phyloP scores from a whole-genome alignment of 257 asterid genomes.

The Prunella vulgaris region DNA sequence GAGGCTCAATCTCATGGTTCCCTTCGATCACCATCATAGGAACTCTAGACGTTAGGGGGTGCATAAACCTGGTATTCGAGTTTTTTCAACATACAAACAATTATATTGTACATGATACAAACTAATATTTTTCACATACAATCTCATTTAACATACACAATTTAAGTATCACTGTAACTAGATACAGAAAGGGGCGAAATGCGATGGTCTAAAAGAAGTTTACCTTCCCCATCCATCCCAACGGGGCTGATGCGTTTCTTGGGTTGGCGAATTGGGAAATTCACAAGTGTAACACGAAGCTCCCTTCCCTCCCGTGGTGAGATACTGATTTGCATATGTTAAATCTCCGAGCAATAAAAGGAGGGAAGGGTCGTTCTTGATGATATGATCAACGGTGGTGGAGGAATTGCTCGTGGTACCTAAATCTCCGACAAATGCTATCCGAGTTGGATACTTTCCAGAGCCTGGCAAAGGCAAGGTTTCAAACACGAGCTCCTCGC shows the following conservation, averaged over 20 bases:
- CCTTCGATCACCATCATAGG: slow-evolving; percentile 95
- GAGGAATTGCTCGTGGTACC: slow-evolving; percentile 77
- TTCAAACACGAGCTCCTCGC: slow-evolving; percentile 52
- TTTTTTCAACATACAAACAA: background rate
- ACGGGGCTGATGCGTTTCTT: slow-evolving; percentile 81
- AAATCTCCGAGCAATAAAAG: slow-evolving; percentile 73
- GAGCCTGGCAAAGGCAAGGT: slow-evolving; percentile 63
- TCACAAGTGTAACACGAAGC: slow-evolving; percentile 65
- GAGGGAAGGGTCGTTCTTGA: slow-evolving; percentile 55
- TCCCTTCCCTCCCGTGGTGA: slow-evolving; percentile 72
- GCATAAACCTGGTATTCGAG: slow-evolving; percentile 61
- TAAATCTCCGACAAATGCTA: slow-evolving; percentile 77
- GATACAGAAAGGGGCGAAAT: no score
- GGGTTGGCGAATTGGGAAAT: slow-evolving; percentile 73
- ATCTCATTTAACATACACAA: background rate
- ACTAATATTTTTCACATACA: background rate
- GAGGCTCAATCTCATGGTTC: slow-evolving; percentile 91
- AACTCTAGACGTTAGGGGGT: slow-evolving; percentile 62
- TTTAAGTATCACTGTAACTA: background rate
- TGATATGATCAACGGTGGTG: slow-evolving; percentile 72
- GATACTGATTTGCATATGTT: slow-evolving; percentile 75
- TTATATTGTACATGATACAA: background rate
- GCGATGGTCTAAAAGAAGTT: background rate
- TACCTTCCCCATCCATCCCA: slow-evolving; percentile 98
- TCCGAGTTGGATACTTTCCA: slow-evolving; percentile 51